Evolutionary conservation across 2,329 filamentous ascomycete genomes (phyloP).

Genomic region (Aspergillus sp.): DNA sequence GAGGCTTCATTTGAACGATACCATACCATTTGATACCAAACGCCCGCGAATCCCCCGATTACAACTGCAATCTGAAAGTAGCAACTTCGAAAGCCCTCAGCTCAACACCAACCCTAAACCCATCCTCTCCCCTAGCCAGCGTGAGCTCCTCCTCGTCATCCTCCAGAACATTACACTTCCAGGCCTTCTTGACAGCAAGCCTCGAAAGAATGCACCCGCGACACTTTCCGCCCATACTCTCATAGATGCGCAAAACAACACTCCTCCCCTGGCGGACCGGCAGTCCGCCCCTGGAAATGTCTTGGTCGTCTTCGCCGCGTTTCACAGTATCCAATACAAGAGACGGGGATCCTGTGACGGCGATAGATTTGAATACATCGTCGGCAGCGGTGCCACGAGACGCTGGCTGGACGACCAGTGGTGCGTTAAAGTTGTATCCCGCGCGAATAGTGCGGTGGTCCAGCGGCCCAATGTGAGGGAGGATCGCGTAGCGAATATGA

Average conservation of each 20-base stretch:
- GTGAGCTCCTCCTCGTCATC: conserved; percentile 66
- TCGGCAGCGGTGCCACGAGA: conserved; percentile 12
- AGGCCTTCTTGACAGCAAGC: conserved; percentile 64
- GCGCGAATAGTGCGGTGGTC: conserved; percentile 67
- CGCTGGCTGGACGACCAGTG: conserved; percentile 50
- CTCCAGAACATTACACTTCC: conserved; percentile 79
- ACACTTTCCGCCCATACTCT: conserved; percentile 73
- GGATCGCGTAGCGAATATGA: conserved; percentile 77
- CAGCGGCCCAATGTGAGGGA: conserved; percentile 69
- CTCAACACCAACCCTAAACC: conserved; percentile 48
- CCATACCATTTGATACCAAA: too few species aligned
- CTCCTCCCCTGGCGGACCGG: conserved; percentile 62
- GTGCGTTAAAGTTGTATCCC: conserved; percentile 84
- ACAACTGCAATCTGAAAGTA: conserved; percentile 60
- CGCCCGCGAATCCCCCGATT: too few species aligned
- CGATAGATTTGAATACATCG: conserved; percentile 47
- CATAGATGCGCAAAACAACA: conserved; percentile 77
- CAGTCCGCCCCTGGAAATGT: conserved; percentile 51
- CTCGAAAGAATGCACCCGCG: conserved; percentile 60
- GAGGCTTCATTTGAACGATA: too few species aligned
- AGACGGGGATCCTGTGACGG: conserved; percentile 55
- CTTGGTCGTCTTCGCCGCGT: conserved; percentile 79
- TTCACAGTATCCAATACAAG: conserved; percentile 85
- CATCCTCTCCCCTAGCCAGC: conserved; percentile 30
- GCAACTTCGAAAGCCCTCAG: conserved; percentile 78